Evolutionary conservation across 1,284 basidiomycete species (phyloP), one percentile per base, ranked within the genome.

Genomic region (Ustilago tritici): DNA sequence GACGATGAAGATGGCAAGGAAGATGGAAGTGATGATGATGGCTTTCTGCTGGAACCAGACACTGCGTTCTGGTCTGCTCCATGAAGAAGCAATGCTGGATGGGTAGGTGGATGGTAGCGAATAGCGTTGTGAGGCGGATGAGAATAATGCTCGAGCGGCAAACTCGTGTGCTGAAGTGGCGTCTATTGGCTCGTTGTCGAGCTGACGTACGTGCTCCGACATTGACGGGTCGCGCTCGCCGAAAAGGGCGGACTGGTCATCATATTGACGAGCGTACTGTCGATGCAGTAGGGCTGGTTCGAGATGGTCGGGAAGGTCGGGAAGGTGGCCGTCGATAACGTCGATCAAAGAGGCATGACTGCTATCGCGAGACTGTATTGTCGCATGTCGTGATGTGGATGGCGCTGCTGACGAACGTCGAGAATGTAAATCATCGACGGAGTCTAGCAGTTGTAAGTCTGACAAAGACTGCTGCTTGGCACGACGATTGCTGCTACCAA

Each of bases 1-100:
- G 11, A 85, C 79, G 62, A 86, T 85, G 54, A 86, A 81, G 62
- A 86, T 84, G 67, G 84, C 84, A 23, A 86, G 77, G 71, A 84
- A 85, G 66, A 82, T 74, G 7, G 83, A 83, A 31, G 72, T 78
- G 63, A 85, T 82, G 70, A 85, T 79, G 68, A 84, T 84, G 61
- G 84, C 84, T 54, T 80, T 80, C 40, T 70, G 61, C 62, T 84
- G 77, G 62, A 84, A 85, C 82, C 82, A 85, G 6, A 82, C 75
- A 47, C 75, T 78, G 8, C 83, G 70, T 46, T 77, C 62, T 2
- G 76, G 76, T 31, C 69, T 47, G 28, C 58, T 68, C 81, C 81
- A 83, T 10, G 76, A 74, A 4, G 80, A 79, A 12, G 80, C 79
- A 17, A 82, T 73, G 65, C 49, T 71, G 56, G 80, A 81, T 2